Base-by-base conservation (phyloP, 2,329 filamentous ascomycete genomes). In the Fusarium ambrosium region DNA sequence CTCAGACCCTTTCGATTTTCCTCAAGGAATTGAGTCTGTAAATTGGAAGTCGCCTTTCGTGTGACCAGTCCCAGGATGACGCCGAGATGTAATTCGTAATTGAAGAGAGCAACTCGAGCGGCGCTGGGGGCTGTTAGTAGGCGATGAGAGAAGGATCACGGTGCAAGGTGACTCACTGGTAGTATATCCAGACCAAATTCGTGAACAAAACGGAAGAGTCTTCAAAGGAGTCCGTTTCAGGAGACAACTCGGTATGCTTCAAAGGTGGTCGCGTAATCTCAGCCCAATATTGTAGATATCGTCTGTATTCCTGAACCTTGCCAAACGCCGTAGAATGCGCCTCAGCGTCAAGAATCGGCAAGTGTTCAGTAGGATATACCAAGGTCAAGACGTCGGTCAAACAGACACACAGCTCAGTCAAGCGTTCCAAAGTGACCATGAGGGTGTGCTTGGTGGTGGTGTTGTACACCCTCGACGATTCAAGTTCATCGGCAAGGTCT, bases 131-230 rank as follows among this genome's bases (percentile, higher is more conserved):
- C 6, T 32, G 10, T 76, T 2, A 75, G 55, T 22, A 2, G 1
- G 6, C 4, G 0, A 1, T 2, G 14, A 16, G 2, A 27, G 4
- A 7, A 5, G 18, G 6, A 6, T 13, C 16, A 7, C 22, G 24
- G 24, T 6, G 24, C 11, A 16, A 18, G 10, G 0, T 4, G 20
- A 22, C 74, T 70, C 43, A 76, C 74, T 77, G 71, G 37, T 72
- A 74, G n/a, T 76, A 76, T 10, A 76, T 77, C 71, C 74, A 76
- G n/a, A 77, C 61, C 4, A 76, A 18, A 9, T 76, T 76, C 0
- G 71, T 77, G 20, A 75, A 76, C 1, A 76, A 29, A 0, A 76
- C 74, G 1, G 69, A 53, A 14, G 74, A 76, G 27, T 72, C 66
- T 18, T 76, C 62, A 2, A 41, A 72, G 4, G 34, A 41, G n/a